Evolutionary conservation across 2,329 filamentous ascomycete genomes (phyloP).

Genomic region (Stachybotrys chlorohalonatus): DNA sequence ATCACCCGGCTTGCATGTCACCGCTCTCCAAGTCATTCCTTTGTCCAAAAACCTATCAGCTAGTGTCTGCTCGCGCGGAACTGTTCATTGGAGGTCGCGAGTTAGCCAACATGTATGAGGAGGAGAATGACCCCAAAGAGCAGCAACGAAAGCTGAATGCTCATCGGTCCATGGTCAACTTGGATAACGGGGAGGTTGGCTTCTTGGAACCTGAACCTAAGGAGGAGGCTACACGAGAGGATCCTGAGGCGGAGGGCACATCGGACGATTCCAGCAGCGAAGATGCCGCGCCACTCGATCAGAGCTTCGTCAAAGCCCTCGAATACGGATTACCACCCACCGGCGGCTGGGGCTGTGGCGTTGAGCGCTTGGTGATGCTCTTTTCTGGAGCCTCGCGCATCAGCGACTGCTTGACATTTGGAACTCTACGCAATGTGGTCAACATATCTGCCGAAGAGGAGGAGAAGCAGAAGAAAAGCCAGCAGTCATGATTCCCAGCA

Average conservation of each 20-base stretch:
- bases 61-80: slow-evolving; percentile 73
- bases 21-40: slow-evolving; percentile 82
- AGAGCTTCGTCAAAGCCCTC: slow-evolving; percentile 75
- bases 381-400: slow-evolving; percentile 74
- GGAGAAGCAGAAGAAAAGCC: slow-evolving; percentile 6
- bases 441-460: slow-evolving; percentile 33
- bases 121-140: slow-evolving; percentile 86
- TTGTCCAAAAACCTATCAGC: slow-evolving; percentile 59
- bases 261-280: slow-evolving; percentile 33
- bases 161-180: slow-evolving; percentile 32
- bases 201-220: slow-evolving; percentile 9
- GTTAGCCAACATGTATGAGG: slow-evolving; percentile 94
- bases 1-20: slow-evolving; percentile 86
- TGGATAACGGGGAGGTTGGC: slow-evolving; percentile 19
- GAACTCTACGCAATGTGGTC: slow-evolving; percentile 64
- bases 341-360: slow-evolving; percentile 90
- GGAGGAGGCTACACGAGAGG: slow-evolving; percentile 24
- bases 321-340: slow-evolving; percentile 92
- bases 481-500: neutral
- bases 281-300: slow-evolving; percentile 46
- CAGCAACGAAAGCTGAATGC: slow-evolving; percentile 74
- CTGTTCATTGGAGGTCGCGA: slow-evolving; percentile 75
- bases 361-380: slow-evolving; percentile 88
- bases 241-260: slow-evolving; percentile 22
- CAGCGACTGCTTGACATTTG: slow-evolving; percentile 80